phyloP scores from a whole-genome alignment of 1,284 basidiomycete species.

The Ganoderma sinense region DNA sequence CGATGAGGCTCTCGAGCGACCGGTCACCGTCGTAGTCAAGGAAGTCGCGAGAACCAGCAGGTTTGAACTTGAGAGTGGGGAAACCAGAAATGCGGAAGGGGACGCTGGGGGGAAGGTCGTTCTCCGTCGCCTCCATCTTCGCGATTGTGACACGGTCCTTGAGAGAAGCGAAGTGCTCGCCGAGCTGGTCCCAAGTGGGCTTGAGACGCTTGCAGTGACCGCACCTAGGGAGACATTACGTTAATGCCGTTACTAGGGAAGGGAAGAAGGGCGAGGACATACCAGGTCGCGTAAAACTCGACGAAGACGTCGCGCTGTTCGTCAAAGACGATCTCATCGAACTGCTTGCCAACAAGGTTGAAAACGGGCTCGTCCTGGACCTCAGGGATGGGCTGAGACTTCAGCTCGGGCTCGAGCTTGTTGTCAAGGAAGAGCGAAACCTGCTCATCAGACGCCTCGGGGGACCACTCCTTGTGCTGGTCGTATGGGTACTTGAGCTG shows the following conservation, averaged over 20 bases:
- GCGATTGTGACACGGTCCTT: constrained; percentile 89
- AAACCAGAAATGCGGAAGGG: constrained; percentile 90
- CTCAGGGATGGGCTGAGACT: constrained; percentile 90
- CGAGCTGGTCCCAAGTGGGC: constrained; percentile 94
- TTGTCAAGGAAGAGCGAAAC: constrained; percentile 76
- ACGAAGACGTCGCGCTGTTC: constrained; percentile 95
- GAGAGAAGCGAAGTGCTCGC: constrained; percentile 81
- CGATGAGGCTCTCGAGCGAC: constrained; percentile 83
- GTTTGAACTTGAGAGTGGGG: constrained; percentile 98
- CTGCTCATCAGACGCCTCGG: constrained; percentile 66
- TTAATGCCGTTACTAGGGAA: constrained; percentile 14
- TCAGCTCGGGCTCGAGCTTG: constrained; percentile 84
- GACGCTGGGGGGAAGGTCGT: constrained; percentile 90
- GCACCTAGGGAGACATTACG: constrained; percentile 61
- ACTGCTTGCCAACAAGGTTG: constrained; percentile 89
- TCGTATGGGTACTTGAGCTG: constrained; percentile 93
- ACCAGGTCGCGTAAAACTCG: constrained; percentile 99
- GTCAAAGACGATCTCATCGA: constrained; percentile 87
- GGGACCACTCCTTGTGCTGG: constrained; percentile 67
- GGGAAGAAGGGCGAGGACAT: constrained; percentile 35
- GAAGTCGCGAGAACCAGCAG: constrained; percentile 87
- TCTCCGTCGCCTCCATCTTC: constrained; percentile 97
- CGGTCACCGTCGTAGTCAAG: constrained; percentile 95
- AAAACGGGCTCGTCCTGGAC: constrained; percentile 87
- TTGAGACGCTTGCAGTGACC: constrained; percentile 97